Percentiles rank a stretch among this genome's conserved stretches.
phyloP scores from a whole-genome alignment of 805 yeast species.

The Pichia manshurica region DNA sequence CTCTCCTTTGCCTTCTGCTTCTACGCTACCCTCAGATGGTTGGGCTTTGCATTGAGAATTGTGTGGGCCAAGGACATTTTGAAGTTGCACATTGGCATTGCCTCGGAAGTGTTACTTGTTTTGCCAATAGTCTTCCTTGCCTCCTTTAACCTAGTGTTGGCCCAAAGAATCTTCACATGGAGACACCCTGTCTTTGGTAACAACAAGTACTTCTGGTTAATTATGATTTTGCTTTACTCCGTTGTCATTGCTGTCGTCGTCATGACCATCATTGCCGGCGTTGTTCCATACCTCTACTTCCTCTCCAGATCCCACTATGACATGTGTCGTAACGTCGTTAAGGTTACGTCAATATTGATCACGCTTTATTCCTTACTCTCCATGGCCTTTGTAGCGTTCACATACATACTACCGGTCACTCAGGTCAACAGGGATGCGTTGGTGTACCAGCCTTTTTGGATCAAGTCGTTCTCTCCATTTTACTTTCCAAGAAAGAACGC shows the following conservation, averaged over 20 bases:
- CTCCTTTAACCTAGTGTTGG: slow-evolving; percentile 56
- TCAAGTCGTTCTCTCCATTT: slow-evolving; percentile 51
- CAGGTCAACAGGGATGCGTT: slow-evolving; percentile 42
- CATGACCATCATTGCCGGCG: slow-evolving; percentile 65
- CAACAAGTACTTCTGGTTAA: slow-evolving; percentile 41
- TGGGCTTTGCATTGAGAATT: slow-evolving; percentile 56
- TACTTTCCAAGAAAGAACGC: slow-evolving; percentile 58
- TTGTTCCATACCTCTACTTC: slow-evolving; percentile 54
- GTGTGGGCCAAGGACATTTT: slow-evolving; percentile 53
- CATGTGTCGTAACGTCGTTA: slow-evolving; percentile 50
- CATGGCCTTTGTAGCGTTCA: slow-evolving; percentile 40
- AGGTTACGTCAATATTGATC: slow-evolving; percentile 45
- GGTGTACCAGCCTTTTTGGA: slow-evolving; percentile 74
- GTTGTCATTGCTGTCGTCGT: slow-evolving; percentile 52
- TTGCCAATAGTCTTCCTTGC: slow-evolving; percentile 55
- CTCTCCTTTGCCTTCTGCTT: slow-evolving; percentile 47
- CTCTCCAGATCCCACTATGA: slow-evolving; percentile 38
- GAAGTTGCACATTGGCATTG: slow-evolving; percentile 44
- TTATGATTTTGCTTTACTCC: slow-evolving; percentile 45
- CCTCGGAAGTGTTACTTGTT: slow-evolving; percentile 50
- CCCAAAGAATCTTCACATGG: slow-evolving; percentile 73
- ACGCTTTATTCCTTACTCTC: slow-evolving; percentile 51
- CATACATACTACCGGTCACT: slow-evolving; percentile 54
- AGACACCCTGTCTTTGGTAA: slow-evolving; percentile 69
- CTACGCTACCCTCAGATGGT: slow-evolving; percentile 46